A percentile compares a stretch with the other conserved stretches of the same genome.
Evolutionary conservation across 306 rosid genomes (phyloP).

Genomic region (Nissolia schottii): DNA sequence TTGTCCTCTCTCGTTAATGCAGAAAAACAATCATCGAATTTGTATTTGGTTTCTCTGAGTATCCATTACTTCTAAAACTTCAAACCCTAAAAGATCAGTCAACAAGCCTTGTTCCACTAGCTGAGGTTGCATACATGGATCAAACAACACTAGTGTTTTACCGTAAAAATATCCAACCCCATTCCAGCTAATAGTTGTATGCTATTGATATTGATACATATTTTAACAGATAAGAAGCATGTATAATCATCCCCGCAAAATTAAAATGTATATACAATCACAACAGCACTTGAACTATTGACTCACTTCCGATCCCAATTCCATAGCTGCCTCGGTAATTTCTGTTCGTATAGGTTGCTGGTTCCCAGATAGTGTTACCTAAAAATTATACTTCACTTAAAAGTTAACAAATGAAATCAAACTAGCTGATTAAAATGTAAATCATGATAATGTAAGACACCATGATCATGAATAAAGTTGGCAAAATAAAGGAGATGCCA

Average conservation of each 20-base stretch:
- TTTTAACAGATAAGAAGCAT: not conserved
- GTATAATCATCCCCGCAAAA: no score
- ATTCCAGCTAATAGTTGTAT: not conserved
- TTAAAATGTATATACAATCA: not conserved
- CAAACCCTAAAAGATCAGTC: no score
- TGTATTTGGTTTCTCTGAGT: not conserved
- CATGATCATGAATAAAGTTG: not conserved
- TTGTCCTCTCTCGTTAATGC: not conserved
- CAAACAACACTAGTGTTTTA: no score
- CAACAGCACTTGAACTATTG: not conserved
- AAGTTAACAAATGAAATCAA: constrained; percentile 8
- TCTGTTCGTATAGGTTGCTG: constrained; percentile 79
- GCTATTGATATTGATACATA: not conserved
- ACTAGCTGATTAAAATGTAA: not conserved
- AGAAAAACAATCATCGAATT: not conserved
- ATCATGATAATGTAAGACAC: not conserved
- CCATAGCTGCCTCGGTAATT: constrained; percentile 82
- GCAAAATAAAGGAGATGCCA: not conserved
- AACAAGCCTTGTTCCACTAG: no score
- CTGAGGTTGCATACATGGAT: no score
- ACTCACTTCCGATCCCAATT: constrained; percentile 77
- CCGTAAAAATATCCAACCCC: not conserved
- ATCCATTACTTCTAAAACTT: not conserved
- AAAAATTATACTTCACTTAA: constrained; percentile 22
- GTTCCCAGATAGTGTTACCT: constrained; percentile 83